Base-by-base conservation (phyloP, 2,329 filamentous ascomycete species). In the Cytospora paraplurivora region DNA sequence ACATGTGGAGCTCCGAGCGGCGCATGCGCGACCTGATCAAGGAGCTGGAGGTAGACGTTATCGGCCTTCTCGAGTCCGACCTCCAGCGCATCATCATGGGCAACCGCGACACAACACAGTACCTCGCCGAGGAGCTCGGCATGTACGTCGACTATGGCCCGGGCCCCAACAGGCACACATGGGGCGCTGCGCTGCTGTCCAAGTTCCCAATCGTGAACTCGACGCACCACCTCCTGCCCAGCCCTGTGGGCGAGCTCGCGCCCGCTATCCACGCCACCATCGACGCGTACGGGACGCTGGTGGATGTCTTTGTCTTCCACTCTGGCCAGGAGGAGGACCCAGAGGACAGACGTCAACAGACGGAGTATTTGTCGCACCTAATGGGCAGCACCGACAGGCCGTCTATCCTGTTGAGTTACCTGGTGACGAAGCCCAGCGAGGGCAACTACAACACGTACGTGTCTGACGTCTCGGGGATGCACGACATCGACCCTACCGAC, bases 61-160 rank as follows among this genome's bases (percentile, higher is more conserved):
- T 99, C 54, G 95, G 95, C n/a, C 85, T 99, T 21, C 84, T 99
- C 0, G 95, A 99, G 76, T 91, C 90, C 0, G 95, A 99, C 74
- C 84, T 92, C 41, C 95, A 99, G 78, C 91, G 94, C 69, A 97
- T 99, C 78, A 99, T 99, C 81, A 99, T 98, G 95, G 95, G 95
- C 72, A 99, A 98, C 78, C 90, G 95, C 69, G 95, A 99, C 74
- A 90, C 92, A 10, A 97, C 95, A 1, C 95, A 98, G 74, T 96
- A 92, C 77, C 85, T 99, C 10, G 93, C 95, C 21, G 94, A 98
- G 75, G 93, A 99, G 69, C 84, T 99, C 12, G 95, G 95, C 70
- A 99, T 99, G 95, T 99, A 97, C 73, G 93, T 96, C 56, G 95
- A 99, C 79, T 97, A 93, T 72, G 95, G 95, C 62, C 95, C 95